Evolutionary conservation across 2,329 filamentous ascomycete genomes (phyloP).

Genomic region (Venturia asperata): DNA sequence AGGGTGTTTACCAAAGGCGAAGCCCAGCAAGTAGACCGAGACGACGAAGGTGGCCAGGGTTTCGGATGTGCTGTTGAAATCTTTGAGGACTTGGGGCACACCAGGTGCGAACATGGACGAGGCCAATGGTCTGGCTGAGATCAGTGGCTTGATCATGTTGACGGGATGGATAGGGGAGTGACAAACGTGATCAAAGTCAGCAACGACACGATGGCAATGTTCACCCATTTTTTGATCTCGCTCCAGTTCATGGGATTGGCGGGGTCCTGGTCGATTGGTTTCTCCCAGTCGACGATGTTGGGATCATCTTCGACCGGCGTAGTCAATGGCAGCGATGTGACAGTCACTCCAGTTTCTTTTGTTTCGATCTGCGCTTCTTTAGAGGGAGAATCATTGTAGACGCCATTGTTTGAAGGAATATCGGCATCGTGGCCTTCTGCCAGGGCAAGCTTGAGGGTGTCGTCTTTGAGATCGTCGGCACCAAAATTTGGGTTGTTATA

Average conservation of each 20-base stretch:
- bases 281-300: constrained; percentile 54
- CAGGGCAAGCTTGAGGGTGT: not conserved
- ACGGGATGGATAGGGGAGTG: not conserved
- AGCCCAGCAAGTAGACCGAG: constrained; percentile 34
- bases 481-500: not conserved
- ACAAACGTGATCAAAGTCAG: constrained; percentile 37
- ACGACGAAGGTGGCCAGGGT: constrained; percentile 33
- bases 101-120: constrained; percentile 33
- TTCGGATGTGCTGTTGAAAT: constrained; percentile 29
- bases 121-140: constrained; percentile 27
- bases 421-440: constrained; percentile 36
- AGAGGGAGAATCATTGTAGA: constrained; percentile 24
- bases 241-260: constrained; percentile 57
- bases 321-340: constrained; percentile 20
- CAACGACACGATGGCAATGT: constrained; percentile 41
- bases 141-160: not conserved
- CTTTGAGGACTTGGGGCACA: constrained; percentile 27
- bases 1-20: constrained; percentile 27
- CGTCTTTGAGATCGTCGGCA: not conserved
- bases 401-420: constrained; percentile 31
- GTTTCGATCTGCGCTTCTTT: constrained; percentile 15
- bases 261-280: constrained; percentile 48
- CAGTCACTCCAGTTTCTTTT: too few species aligned
- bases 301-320: constrained; percentile 31
- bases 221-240: constrained; percentile 38